These are phyloP conservation scores for Sarcodon sp. DNA, from an alignment of 768 basidiomycete species.

Conservation along the genomic window DNA sequence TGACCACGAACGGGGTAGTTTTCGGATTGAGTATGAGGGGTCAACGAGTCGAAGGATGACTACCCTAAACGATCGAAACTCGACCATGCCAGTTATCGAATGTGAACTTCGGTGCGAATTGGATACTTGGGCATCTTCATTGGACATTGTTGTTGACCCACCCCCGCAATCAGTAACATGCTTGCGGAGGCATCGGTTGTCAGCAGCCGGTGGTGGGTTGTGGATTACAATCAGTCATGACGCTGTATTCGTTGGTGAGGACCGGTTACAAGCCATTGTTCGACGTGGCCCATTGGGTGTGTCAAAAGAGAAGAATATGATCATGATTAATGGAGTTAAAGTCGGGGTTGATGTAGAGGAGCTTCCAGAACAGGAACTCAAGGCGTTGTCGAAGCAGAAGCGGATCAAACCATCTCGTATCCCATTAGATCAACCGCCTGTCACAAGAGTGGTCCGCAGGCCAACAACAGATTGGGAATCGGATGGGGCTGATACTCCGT, in stretches of 20 bases:
- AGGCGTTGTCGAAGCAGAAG: conserved; percentile 71
- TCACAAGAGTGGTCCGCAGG: conserved; percentile 55
- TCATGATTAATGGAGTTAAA: conserved; percentile 85
- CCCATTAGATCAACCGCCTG: conserved; percentile 89
- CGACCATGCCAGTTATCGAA: conserved; percentile 46
- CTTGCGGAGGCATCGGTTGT: conserved; percentile 77
- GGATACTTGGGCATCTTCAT: conserved; percentile 73
- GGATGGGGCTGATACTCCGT: conserved; percentile 20
- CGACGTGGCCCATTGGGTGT: conserved; percentile 47
- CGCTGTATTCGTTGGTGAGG: conserved; percentile 61
- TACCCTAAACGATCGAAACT: conserved; percentile 10
- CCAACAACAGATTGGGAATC: conserved; percentile 65
- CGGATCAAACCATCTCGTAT: conserved; percentile 76
- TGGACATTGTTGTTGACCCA: conserved; percentile 89
- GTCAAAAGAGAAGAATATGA: conserved; percentile 66
- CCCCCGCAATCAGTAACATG: conserved; percentile 77
- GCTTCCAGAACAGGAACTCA: conserved; percentile 76
- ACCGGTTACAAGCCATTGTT: conserved; percentile 63
- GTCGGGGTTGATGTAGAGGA: conserved; percentile 83
- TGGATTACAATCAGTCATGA: conserved; percentile 93
- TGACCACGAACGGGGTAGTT: conserved; percentile 75
- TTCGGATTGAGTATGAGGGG: conserved; percentile 77
- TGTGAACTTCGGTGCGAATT: conserved; percentile 88
- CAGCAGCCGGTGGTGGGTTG: conserved; percentile 78
- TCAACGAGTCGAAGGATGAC: conserved; percentile 34